Evolutionary conservation across 768 basidiomycete species (phyloP), one percentile per base, ranked within the genome.

Genomic region (Hortiboletus flavorubellus): DNA sequence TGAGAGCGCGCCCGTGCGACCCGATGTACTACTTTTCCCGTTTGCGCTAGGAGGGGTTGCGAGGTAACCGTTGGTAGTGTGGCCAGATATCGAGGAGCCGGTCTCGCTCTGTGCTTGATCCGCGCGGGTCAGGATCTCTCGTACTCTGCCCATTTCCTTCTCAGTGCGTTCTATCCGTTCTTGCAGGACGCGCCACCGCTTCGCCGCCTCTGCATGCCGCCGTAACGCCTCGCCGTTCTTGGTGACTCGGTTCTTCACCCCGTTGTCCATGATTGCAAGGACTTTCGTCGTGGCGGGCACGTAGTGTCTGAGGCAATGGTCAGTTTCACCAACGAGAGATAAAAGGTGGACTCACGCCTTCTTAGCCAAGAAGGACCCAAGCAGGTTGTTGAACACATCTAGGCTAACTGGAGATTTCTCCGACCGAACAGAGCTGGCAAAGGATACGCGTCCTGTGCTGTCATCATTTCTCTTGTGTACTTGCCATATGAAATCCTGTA

Each of bases 211-310:
- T 3, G 89, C 88, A 68, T 92, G 91, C 61, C 93, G 78, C 56
- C 95, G 81, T 46, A 98, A 73, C 34, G 93, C 93, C 74, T 98
- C 96, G 1, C 96, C 96, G 59, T 98, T 98, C 81, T 93, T 95
- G 21, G 95, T 98, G 6, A 93, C 87, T 52, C 95, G 84, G 59
- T 97, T 94, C 53, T 84, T 83, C 30, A 98, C 89, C 26, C 94
- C 94, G 71, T 93, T 97, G 69, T 93, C 93, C 63, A 98, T 89
- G 63, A 97, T 94, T 26, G 89, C 84, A 26, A 98, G 79, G 45
- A 96, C 94, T 67, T 96, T 94, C 8, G 86, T 88, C 4, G 91
- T 91, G 37, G 93, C 93, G 1, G 96, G 97, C 75, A 93, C 86
- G 68, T 98, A 98, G 69, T 97, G 93, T 67, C 93, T 95, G 64